Conservation (phyloP, 2,329 filamentous ascomycete species). For the Verruconis gallopava region DNA sequence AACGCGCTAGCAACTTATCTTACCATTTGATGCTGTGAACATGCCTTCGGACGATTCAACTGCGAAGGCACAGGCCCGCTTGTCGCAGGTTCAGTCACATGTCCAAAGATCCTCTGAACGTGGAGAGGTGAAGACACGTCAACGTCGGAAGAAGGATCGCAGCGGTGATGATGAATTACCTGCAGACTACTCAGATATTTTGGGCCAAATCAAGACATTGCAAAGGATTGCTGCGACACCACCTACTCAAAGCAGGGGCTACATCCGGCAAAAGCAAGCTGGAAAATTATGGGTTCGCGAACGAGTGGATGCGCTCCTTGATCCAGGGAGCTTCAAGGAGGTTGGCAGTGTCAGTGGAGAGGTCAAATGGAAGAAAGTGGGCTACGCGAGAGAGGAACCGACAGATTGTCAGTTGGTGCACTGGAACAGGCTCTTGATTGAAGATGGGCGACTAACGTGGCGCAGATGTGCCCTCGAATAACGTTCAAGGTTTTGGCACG, state of each 20-base stretch:
- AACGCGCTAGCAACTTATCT: conserved; percentile 8
- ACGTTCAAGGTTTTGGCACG: conserved; percentile 44
- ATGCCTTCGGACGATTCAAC: background rate
- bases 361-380: conserved; percentile 42
- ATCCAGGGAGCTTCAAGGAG: conserved; percentile 43
- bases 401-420: conserved; percentile 27
- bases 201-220: conserved; percentile 41
- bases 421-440: too few relatives aligned
- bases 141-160: conserved; percentile 20
- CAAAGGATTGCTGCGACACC: conserved; percentile 42
- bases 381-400: conserved; percentile 33
- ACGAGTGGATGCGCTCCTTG: conserved; percentile 45
- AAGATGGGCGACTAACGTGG: too few relatives aligned
- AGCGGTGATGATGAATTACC: conserved; percentile 33
- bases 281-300: conserved; percentile 55
- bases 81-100: conserved; percentile 36
- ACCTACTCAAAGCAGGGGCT: conserved; percentile 40
- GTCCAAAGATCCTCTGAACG: conserved; percentile 18
- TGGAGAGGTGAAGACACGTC: conserved; percentile 16
- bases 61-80: conserved; percentile 21
- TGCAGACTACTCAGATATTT: conserved; percentile 49
- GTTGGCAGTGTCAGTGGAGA: conserved; percentile 48
- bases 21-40: background rate
- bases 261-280: conserved; percentile 48
- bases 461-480: conserved; percentile 43